Conservation (phyloP, 139 green algal genomes). For the Chara braunii region DNA sequence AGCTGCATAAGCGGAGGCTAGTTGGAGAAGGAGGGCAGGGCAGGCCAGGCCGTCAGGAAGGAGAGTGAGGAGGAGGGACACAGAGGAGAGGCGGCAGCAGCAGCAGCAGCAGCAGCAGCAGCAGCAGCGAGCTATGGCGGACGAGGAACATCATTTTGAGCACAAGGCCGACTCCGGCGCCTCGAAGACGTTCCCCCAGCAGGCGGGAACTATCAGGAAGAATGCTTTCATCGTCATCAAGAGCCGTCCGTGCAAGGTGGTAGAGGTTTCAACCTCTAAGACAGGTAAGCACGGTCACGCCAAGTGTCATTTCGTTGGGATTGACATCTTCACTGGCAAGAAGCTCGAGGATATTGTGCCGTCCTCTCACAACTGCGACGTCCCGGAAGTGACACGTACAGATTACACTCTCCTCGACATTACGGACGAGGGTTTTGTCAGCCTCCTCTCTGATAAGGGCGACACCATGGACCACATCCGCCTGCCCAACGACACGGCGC, state of each 20-base stretch:
- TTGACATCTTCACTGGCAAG: constrained; percentile 98
- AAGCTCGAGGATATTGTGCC: constrained; percentile 96
- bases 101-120: too few species aligned
- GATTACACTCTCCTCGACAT: constrained; percentile 95
- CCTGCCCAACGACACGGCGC: constrained; percentile 82
- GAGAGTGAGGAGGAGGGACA: too few species aligned
- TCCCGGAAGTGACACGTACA: constrained; percentile 76
- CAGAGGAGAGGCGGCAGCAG: too few species aligned
- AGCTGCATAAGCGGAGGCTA: too few species aligned
- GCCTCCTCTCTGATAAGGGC: constrained; percentile 85
- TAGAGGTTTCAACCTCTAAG: constrained; percentile 98
- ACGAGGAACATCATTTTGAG: constrained; percentile 50
- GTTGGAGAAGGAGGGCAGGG: too few species aligned
- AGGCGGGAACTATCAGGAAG: constrained; percentile 90
- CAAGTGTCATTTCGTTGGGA: constrained; percentile 95
- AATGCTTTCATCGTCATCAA: constrained; percentile 95
- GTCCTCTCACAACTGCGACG: constrained; percentile 96
- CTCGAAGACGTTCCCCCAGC: constrained; percentile 83
- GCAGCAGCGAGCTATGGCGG: too few species aligned
- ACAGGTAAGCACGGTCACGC: constrained; percentile 99
- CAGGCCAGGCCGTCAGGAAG: too few species aligned
- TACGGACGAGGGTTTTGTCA: constrained; percentile 90
- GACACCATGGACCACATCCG: constrained; percentile 90
- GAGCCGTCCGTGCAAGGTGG: constrained; percentile 89
- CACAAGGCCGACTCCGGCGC: constrained; percentile 62